phyloP scores from a whole-genome alignment of 1,284 basidiomycete species.

The Sanghuangporus sanghuang region DNA sequence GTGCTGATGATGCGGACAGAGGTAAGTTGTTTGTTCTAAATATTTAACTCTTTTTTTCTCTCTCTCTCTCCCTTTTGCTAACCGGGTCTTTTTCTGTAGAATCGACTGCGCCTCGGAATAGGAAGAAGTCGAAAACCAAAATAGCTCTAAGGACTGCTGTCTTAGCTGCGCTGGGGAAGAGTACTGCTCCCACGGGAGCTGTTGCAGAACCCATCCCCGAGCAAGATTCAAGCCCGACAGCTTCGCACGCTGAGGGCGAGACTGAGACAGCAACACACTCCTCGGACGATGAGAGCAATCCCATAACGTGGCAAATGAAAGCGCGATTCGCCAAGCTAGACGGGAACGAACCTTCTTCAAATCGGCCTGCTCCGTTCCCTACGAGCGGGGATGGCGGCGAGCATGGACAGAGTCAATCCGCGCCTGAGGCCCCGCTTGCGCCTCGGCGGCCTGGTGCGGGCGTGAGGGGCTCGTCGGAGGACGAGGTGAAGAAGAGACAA shows the following conservation, averaged over 20 bases:
- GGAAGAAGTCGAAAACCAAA: constrained; percentile 32
- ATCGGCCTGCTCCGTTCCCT: constrained; percentile 18
- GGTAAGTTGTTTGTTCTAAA: neutral
- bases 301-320: constrained; percentile 39
- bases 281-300: constrained; percentile 14
- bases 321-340: constrained; percentile 78
- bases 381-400: neutral
- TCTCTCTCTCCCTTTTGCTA: neutral
- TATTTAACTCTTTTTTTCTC: neutral
- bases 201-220: neutral
- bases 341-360: constrained; percentile 57
- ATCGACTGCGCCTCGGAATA: constrained; percentile 59
- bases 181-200: neutral
- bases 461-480: neutral
- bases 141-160: constrained; percentile 20
- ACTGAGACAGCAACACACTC: neutral
- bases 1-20: neutral
- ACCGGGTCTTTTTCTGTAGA: constrained; percentile 33
- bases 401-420: neutral
- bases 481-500: neutral
- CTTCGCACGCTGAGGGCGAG: neutral
- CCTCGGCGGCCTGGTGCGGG: neutral
- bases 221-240: neutral
- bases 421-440: neutral
- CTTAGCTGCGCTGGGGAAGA: constrained; percentile 8